Evolutionary conservation across 73 alveolate species (phyloP).

Genomic region (Paramecium caudatum): DNA sequence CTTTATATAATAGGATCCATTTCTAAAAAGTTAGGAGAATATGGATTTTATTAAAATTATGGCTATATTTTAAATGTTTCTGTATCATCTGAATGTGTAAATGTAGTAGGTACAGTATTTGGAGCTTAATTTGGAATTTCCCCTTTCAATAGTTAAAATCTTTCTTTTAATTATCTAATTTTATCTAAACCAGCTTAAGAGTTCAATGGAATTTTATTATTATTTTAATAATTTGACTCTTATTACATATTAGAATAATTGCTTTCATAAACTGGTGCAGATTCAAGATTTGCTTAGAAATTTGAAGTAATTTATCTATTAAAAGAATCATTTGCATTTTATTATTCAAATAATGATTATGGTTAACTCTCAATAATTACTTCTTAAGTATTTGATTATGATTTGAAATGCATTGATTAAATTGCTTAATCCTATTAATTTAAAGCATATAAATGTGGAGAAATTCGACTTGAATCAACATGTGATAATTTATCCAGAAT

Average conservation of each 20-base stretch:
- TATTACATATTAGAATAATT: background rate
- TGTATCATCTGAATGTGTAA: conserved; percentile 1
- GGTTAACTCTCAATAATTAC: background rate
- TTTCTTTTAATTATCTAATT: conserved; percentile 51
- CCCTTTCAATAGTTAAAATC: conserved; percentile 24
- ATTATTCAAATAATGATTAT: background rate
- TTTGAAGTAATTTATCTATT: conserved; percentile 25
- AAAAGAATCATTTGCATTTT: conserved; percentile 3
- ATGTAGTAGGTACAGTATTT: conserved; percentile 6
- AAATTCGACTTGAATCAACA: conserved; percentile 10
- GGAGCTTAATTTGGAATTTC: background rate
- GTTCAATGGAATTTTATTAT: background rate
- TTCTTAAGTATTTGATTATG: background rate
- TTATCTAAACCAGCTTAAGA: conserved; percentile 34
- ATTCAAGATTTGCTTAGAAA: conserved; percentile 27
- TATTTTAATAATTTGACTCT: background rate
- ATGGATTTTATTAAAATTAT: background rate
- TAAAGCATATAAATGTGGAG: conserved; percentile 36
- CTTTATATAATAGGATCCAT: conserved; percentile 60
- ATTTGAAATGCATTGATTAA: background rate
- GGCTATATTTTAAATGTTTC: background rate
- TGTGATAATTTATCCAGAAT: conserved; percentile 11
- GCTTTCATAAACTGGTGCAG: conserved; percentile 2
- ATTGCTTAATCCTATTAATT: conserved; percentile 25
- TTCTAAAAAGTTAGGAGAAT: conserved; percentile 7